Base-by-base conservation (phyloP, 2,329 filamentous ascomycete species). In the Emergomyces orientalis region DNA sequence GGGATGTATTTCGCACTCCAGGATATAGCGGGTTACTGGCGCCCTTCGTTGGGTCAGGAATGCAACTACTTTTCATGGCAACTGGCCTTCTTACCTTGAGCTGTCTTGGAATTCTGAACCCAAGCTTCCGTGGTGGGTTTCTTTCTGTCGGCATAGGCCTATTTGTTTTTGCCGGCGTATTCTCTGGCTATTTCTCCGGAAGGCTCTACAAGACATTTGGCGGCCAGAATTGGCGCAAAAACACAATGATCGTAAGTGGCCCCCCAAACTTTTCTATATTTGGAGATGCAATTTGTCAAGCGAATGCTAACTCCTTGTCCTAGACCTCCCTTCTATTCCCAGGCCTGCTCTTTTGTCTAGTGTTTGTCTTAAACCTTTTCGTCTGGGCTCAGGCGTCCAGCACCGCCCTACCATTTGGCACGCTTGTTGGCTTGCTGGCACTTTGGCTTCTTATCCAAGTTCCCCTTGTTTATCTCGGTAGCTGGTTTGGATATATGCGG, bases 381-480 rank as follows among this genome's bases (percentile, higher is more conserved):
- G 89, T 94, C 63, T 96, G 91, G 91, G 87, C 90, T 0, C 90
- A 95, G 75, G 89, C 90, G 0, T 94, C 89, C 13, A 92, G 88
- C 73, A 95, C 90, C 1, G 91, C 91, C 0, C 87, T 96, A 41
- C 91, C 91, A 0, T 92, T 96, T 68, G 84, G 87, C 41, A 94
- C 90, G 0, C 80, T 96, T 2, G 71, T 94, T 39, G 88, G 80
- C 8, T 84, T 96, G 2, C 75, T 90, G 25, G 78, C 86, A 2
- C 82, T 96, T 8, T 96, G 91, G 91, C 84, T 96, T 17, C 86
- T 91, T 66, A 88, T 96, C 63, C 90, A 95, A 72, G 84, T 94
- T 17, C 91, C 91, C 0, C 84, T 96, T 13, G 91, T 95, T 4
- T 92, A 94, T 69, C 77, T 85, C 1, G 91, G 91, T 25, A 87